Base-by-base conservation (phyloP, 495 filamentous ascomycete genomes). In the Evernia prunastri region DNA sequence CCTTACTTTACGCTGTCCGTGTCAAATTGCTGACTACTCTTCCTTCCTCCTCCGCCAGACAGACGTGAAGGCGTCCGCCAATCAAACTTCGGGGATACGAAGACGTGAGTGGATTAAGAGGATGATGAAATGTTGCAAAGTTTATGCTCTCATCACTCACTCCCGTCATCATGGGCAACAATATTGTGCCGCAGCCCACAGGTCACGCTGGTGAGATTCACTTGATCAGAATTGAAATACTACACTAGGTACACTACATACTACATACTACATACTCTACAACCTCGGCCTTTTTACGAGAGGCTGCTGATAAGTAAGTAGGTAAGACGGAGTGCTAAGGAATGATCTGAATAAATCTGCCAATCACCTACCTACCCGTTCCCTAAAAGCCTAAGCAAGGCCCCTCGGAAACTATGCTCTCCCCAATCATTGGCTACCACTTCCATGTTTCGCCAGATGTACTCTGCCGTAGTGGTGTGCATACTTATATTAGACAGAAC, bases 341-440 rank as follows among this genome's bases (percentile, higher is more conserved):
- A n/a, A n/a, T n/a, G n/a, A n/a, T 8, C n/a, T 25, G 23, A 49
- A 49, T 27, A 25, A n/a, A 53, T 53, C 49, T 18, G 27, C 49
- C 49, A 53, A 53, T 53, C 49, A 53, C 49, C 4, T 18, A 31
- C 49, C 18, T 53, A 53, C 49, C 51, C 37, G 27, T 64, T 58
- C 45, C 17, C 23, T 6, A 43, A 7, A 29, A 29, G n/a, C 56
- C 12, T 18, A n/a, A 51, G 37, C n/a, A 15, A 12, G 5, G 39
- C 27, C 37, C 27, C 13, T 18, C 0, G n/a, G 27, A 53, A 53
- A 53, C 49, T 18, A 39, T 63, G 13, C 49, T 56, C 11, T n/a
- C n/a, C n/a, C n/a, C n/a, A n/a, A n/a, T 36, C 5, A 63, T 63
- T 63, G 60, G 60, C 60, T 45, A 56, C 49, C 60, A 40, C 40